Evolutionary conservation across 2,329 filamentous ascomycete genomes (phyloP).

Genomic region (Phialophora chinensis): DNA sequence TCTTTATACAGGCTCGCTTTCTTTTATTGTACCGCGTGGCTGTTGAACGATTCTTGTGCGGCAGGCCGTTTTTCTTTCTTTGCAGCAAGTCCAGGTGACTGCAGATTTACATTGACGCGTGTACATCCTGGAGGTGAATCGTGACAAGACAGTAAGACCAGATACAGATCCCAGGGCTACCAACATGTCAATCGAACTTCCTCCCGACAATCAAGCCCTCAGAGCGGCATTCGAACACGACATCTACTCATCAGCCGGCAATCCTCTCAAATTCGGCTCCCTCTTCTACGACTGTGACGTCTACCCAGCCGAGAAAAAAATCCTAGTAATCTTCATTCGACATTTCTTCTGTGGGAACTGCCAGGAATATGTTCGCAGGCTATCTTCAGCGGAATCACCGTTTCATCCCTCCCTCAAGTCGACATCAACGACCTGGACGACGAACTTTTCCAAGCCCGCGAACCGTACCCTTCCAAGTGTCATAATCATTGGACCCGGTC

Average conservation of each 20-base stretch:
- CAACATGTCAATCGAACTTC: constrained; percentile 25
- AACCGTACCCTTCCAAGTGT: constrained; percentile 56
- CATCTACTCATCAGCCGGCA: constrained; percentile 34
- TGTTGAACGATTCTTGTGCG: not conserved
- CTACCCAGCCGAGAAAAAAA: constrained; percentile 50
- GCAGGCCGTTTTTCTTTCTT: constrained; percentile 7
- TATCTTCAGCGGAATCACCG: constrained; percentile 50
- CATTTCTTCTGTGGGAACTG: constrained; percentile 86
- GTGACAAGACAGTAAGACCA: not conserved
- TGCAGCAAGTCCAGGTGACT: constrained; percentile 7
- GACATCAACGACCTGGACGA: constrained; percentile 38
- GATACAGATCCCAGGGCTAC: not conserved
- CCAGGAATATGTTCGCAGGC: constrained; percentile 72
- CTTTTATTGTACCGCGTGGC: not conserved
- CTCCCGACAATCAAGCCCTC: constrained; percentile 18
- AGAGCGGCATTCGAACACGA: constrained; percentile 32
- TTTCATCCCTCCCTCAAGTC: constrained; percentile 47
- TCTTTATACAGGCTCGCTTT: not conserved
- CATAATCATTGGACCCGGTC: constrained; percentile 74
- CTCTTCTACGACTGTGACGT: constrained; percentile 30
- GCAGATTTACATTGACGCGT: not conserved
- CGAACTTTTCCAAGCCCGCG: constrained; percentile 28
- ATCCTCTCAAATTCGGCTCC: constrained; percentile 27
- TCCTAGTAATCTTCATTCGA: constrained; percentile 75
- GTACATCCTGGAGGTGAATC: not conserved